Conservation (phyloP, 192 early-diverging fungal genomes). For the Backusella tuberculispora region DNA sequence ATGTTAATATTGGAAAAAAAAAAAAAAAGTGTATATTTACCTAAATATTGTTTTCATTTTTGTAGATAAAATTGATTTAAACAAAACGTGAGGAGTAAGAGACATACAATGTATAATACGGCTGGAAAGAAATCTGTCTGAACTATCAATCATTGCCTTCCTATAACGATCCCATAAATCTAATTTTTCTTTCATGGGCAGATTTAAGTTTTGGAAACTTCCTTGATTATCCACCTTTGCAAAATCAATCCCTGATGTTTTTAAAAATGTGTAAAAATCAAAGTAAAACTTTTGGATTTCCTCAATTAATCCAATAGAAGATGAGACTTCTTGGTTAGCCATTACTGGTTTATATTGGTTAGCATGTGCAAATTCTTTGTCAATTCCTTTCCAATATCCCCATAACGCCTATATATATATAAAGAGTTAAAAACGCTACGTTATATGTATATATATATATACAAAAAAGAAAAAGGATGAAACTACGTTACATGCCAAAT, state of each 20-base stretch:
- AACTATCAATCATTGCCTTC: constrained; percentile 43
- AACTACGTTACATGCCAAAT: constrained; percentile 49
- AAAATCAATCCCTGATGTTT: constrained; percentile 49
- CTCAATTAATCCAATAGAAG: constrained; percentile 22
- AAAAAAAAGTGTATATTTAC: neutral
- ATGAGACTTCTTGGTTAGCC: constrained; percentile 7
- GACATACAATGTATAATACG: constrained; percentile 60
- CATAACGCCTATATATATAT: constrained; percentile 39
- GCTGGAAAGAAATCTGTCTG: constrained; percentile 45
- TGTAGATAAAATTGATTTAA: constrained; percentile 26
- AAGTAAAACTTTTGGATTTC: constrained; percentile 47
- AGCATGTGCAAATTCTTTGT: constrained; percentile 32
- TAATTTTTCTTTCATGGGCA: constrained; percentile 4
- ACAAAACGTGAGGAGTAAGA: constrained; percentile 48
- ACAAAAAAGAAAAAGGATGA: neutral
- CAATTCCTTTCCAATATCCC: constrained; percentile 63
- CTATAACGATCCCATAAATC: constrained; percentile 46
- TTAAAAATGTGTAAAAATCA: constrained; percentile 55
- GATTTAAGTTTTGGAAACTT: constrained; percentile 47
- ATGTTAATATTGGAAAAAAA: too few relatives aligned
- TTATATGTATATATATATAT: neutral
- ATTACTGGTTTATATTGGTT: neutral
- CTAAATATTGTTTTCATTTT: constrained; percentile 19
- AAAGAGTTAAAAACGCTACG: neutral
- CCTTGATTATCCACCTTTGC: constrained; percentile 62